Percentiles rank a stretch among this genome's conserved stretches.
Conservation (phyloP, 371 early-diverging fungal species). For the Choanephora cucurbitarum region DNA sequence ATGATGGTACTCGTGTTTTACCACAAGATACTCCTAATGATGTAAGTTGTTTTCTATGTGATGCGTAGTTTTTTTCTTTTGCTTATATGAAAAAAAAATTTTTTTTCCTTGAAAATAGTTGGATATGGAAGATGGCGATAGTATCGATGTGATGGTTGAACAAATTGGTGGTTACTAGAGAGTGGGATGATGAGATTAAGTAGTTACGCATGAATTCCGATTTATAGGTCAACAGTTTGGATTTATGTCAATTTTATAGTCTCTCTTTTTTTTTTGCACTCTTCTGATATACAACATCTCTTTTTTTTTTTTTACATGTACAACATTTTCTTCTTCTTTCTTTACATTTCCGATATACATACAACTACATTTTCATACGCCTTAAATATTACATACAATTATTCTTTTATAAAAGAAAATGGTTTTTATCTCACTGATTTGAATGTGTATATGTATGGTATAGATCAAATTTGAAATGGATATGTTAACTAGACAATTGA, state of each 20-base stretch:
- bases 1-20: conserved; percentile 84
- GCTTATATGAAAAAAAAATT: background rate
- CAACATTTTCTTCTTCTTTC: background rate
- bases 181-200: background rate
- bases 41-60: conserved; percentile 40
- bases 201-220: background rate
- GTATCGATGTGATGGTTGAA: conserved; percentile 92
- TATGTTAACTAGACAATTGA: no score
- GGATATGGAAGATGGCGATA: conserved; percentile 94
- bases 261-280: background rate
- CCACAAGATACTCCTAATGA: conserved; percentile 80
- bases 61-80: background rate
- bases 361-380: background rate
- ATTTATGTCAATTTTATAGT: background rate
- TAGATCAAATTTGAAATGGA: no score
- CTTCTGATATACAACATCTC: no score
- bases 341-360: background rate
- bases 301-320: background rate
- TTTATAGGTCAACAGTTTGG: no score
- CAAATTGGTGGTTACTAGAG: conserved; percentile 78
- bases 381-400: no score
- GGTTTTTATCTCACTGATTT: no score
- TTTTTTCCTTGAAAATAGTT: conserved; percentile 53
- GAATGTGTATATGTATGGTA: no score
- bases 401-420: no score